Conservation (phyloP, 306 rosid species). For the Cajanus cajan region DNA sequence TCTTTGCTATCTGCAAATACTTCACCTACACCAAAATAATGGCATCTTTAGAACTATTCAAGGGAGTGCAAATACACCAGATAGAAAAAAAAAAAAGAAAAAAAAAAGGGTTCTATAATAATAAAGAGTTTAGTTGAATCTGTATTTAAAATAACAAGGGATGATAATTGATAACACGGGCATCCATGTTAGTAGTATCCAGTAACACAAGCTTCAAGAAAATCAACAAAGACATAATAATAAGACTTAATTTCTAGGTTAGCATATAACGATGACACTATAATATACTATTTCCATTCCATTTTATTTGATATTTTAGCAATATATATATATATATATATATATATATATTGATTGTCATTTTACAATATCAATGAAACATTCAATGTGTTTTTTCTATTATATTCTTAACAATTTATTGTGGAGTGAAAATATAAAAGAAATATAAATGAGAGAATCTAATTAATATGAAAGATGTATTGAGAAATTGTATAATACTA, state of each 20-base stretch:
- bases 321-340: too few relatives aligned
- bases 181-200: not conserved
- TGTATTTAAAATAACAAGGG: not conserved
- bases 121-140: slow-evolving; percentile 8
- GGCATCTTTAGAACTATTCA: slow-evolving; percentile 23
- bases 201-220: slow-evolving; percentile 19
- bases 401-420: too few relatives aligned
- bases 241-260: slow-evolving; percentile 7
- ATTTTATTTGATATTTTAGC: too few relatives aligned
- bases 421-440: too few relatives aligned
- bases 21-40: slow-evolving; percentile 64
- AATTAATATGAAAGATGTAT: too few relatives aligned
- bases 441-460: too few relatives aligned
- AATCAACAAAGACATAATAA: not conserved
- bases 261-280: not conserved
- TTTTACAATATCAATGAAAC: too few relatives aligned
- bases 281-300: not conserved
- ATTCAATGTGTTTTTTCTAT: too few relatives aligned
- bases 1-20: slow-evolving; percentile 87
- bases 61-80: not conserved
- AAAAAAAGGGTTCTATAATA: not conserved
- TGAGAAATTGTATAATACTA: too few relatives aligned
- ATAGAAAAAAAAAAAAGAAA: not conserved
- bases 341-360: too few relatives aligned
- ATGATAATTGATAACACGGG: not conserved